Evolutionary conservation across 495 filamentous ascomycete species (phyloP), one percentile per base, ranked within the genome.

Genomic region (Penicillium flavigenum): DNA sequence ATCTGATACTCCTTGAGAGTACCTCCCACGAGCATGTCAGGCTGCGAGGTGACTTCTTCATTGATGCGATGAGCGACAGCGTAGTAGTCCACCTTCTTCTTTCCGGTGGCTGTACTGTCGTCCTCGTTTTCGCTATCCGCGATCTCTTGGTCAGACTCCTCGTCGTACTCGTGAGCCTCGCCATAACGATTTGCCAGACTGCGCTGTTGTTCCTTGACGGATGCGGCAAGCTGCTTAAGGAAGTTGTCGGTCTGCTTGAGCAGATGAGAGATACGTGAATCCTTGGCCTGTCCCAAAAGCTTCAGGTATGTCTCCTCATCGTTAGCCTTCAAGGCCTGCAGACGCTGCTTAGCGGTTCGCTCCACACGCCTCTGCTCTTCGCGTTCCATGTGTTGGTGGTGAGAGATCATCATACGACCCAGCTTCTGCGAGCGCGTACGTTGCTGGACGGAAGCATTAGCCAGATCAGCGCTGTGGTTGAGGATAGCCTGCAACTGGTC

Each of bases 291-390:
- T 67, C 92, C 94, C 61, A 98, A 86, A 60, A 98, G 79, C 69
- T 96, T 97, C 65, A 98, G 79, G 68, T 98, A 98, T 0, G 94
- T 95, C 72, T 96, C 94, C 79, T 98, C 94, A 73, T 98, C 93
- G 84, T 98, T 96, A 63, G 93, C 92, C 76, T 96, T 98, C 73
- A 98, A 79, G 31, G 95, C 95, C 74, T 96, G 91, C 41, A 98
- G 89, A 97, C 94, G 95, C 74, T 98, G 94, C 77, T 97, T 98
- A 31, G 94, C 94, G 14, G 92, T 98, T 54, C 95, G 83, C 73
- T 98, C 94, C 61, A 98, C 86, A 59, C 94, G 87, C 75, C 94
- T 96, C 80, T 97, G 93, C 77, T 98, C 94, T 77, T 98, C 94
- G 71, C 96, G 96, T 73, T 98, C 94, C 72, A 98, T 97, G 71